These are phyloP conservation scores for Leishmania gerbilli DNA, from an alignment of 208 protist genomes.

Conservation along the genomic window DNA sequence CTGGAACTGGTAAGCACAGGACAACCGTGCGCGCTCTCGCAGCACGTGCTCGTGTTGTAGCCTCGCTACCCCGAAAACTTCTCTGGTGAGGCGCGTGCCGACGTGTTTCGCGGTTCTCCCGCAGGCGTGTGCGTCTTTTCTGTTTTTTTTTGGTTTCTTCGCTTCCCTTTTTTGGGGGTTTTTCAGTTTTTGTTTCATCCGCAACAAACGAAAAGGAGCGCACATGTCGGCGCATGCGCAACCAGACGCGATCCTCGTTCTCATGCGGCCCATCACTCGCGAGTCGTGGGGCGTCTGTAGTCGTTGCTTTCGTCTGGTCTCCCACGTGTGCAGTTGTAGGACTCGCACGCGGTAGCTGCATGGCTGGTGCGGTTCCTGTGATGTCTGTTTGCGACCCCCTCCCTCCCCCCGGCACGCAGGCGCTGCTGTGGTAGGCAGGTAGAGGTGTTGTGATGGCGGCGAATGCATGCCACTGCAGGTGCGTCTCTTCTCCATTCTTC, in stretches of 20 bases:
- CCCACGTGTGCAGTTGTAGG: background rate
- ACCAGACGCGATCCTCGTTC: background rate
- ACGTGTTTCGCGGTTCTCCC: background rate
- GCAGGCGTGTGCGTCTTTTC: background rate
- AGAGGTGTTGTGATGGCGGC: no score
- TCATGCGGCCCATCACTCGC: background rate
- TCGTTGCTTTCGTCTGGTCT: no score
- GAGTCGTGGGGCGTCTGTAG: background rate
- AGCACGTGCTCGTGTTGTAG: background rate
- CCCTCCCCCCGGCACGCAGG: background rate
- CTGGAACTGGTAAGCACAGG: conserved; percentile 77
- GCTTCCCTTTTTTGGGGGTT: conserved; percentile 9
- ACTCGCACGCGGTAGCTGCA: background rate
- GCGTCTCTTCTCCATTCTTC: background rate
- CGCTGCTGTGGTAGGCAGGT: background rate
- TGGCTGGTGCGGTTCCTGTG: background rate
- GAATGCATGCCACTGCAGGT: background rate
- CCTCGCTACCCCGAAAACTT: background rate
- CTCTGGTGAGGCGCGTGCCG: background rate
- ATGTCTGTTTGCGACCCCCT: background rate
- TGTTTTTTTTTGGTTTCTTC: conserved; percentile 19
- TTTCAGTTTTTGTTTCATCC: background rate
- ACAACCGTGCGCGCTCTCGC: background rate
- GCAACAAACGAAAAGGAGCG: conserved; percentile 14
- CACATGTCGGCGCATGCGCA: background rate